These are phyloP conservation scores for Kuraishia cidri DNA, from an alignment of 805 yeast genomes.

Conservation along the genomic window DNA sequence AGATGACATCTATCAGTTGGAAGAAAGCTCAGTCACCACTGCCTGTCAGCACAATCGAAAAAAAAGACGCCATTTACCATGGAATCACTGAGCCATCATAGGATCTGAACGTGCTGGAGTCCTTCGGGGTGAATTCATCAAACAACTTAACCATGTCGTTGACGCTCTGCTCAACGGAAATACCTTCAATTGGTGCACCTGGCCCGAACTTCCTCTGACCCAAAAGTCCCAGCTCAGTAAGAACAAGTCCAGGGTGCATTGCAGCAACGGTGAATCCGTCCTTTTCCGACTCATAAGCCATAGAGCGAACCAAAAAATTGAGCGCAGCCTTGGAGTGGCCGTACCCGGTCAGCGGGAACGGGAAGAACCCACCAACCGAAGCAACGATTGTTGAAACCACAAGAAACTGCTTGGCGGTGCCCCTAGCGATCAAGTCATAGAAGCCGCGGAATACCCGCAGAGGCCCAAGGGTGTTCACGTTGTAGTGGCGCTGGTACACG, in stretches of 20 bases:
- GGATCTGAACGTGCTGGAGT: neutral
- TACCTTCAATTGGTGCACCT: too few relatives aligned
- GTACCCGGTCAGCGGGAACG: slow-evolving; percentile 16
- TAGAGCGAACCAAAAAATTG: slow-evolving; percentile 18
- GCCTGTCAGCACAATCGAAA: too few relatives aligned
- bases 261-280: slow-evolving; percentile 20
- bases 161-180: slow-evolving; percentile 10
- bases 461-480: slow-evolving; percentile 15
- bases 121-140: neutral
- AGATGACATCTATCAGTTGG: too few relatives aligned
- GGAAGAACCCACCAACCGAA: slow-evolving; percentile 9
- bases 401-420: slow-evolving; percentile 13
- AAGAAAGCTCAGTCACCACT: too few relatives aligned
- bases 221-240: slow-evolving; percentile 20
- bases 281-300: slow-evolving; percentile 14
- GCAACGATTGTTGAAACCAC: slow-evolving; percentile 19
- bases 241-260: slow-evolving; percentile 30
- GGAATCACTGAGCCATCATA: neutral
- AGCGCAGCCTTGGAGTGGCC: slow-evolving; percentile 28
- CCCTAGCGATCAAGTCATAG: slow-evolving; percentile 11
- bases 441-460: slow-evolving; percentile 10
- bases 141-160: neutral
- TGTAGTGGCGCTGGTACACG: slow-evolving; percentile 7
- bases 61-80: too few relatives aligned
- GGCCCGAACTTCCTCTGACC: neutral